Percentiles rank a stretch among this genome's conserved stretches.
These are phyloP conservation scores for Macrophomina tecta DNA, from an alignment of 2,329 filamentous ascomycete genomes.

Conservation along the genomic window DNA sequence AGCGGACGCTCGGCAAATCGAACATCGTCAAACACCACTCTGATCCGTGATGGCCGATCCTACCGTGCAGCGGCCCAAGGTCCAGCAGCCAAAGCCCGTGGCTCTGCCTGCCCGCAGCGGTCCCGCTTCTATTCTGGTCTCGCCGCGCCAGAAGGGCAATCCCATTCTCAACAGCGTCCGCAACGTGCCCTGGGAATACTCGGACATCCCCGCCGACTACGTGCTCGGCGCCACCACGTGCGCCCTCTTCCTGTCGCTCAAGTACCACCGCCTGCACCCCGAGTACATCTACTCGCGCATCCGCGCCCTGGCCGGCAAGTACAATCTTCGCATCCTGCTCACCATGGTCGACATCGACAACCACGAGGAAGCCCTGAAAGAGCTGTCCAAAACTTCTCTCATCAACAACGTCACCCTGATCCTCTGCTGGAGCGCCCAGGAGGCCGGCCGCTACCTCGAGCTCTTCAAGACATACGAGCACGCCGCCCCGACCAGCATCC, in stretches of 20 bases:
- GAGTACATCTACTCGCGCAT: constrained; percentile 98
- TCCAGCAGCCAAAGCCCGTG: constrained; percentile 89
- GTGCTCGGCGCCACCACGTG: constrained; percentile 86
- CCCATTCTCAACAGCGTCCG: constrained; percentile 85
- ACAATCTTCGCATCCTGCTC: constrained; percentile 83
- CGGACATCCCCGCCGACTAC: constrained; percentile 95
- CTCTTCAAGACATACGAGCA: constrained; percentile 95
- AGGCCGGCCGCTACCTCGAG: constrained; percentile 92
- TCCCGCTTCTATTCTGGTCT: constrained; percentile 85
- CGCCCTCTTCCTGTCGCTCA: constrained; percentile 89
- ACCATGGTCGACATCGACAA: constrained; percentile 95
- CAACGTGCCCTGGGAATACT: constrained; percentile 87
- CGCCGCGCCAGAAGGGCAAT: constrained; percentile 91
- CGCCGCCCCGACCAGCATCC: constrained; percentile 80
- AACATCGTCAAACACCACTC: constrained; percentile 2
- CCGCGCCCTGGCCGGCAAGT: constrained; percentile 80
- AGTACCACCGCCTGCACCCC: constrained; percentile 95
- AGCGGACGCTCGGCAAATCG: neutral
- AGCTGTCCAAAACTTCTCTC: constrained; percentile 88
- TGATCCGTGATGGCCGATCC: constrained; percentile 17
- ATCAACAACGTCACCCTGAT: constrained; percentile 93
- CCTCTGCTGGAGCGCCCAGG: constrained; percentile 91
- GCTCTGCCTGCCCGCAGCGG: constrained; percentile 70
- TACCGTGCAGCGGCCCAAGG: constrained; percentile 43
- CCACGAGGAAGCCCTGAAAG: constrained; percentile 86